These are phyloP conservation scores for Phytophthora agathidicida DNA, from an alignment of 352 stramenopile species.

Conservation along the genomic window DNA sequence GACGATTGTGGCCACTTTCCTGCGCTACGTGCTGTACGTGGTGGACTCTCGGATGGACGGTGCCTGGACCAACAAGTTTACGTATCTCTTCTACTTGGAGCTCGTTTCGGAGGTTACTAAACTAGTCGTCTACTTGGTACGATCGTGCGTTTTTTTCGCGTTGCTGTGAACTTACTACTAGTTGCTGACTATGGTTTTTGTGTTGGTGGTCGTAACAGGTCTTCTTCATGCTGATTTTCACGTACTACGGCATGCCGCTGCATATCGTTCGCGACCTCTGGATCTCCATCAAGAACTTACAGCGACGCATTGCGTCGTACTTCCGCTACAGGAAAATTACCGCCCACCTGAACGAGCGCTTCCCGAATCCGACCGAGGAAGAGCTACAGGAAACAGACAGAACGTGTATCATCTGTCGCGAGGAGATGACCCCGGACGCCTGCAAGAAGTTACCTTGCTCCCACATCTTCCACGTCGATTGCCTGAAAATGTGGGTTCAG, in stretches of 20 bases:
- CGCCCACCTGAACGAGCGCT: constrained; percentile 95
- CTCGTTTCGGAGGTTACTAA: constrained; percentile 95
- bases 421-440: constrained; percentile 89
- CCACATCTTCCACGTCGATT: constrained; percentile 98
- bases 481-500: constrained; percentile 98
- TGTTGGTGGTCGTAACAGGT: constrained; percentile 43
- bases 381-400: constrained; percentile 93
- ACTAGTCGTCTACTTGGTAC: constrained; percentile 95
- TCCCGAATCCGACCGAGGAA: constrained; percentile 94
- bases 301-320: constrained; percentile 84
- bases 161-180: not conserved
- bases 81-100: constrained; percentile 95
- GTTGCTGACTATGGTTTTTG: not conserved
- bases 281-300: constrained; percentile 90
- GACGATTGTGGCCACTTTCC: constrained; percentile 89
- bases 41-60: constrained; percentile 92
- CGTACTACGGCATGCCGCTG: constrained; percentile 97
- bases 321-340: constrained; percentile 96
- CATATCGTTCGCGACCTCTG: constrained; percentile 98
- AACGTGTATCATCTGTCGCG: constrained; percentile 97
- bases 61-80: constrained; percentile 91
- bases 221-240: constrained; percentile 98
- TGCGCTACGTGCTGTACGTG: constrained; percentile 93
- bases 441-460: constrained; percentile 97
- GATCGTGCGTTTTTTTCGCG: not conserved